Evolutionary conservation across 352 stramenopile genomes (phyloP).

Genomic region (Albugo laibachii): DNA sequence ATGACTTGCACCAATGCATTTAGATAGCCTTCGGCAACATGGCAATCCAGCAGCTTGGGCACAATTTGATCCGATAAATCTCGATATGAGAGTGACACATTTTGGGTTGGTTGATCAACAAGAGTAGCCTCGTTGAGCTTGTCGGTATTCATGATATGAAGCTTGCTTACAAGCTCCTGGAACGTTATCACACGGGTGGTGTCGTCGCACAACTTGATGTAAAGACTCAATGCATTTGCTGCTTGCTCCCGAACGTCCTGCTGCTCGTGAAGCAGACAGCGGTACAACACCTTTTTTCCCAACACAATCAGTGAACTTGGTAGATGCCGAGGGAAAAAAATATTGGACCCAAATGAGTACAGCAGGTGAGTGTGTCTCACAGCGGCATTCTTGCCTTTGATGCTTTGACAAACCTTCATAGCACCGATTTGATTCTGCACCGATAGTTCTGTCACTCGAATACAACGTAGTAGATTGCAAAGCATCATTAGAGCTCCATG

Average conservation of each 20-base stretch:
- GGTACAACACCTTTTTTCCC: conserved; percentile 20
- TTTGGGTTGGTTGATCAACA: neutral
- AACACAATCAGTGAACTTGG: conserved; percentile 11
- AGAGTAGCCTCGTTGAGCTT: neutral
- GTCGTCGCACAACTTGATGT: conserved; percentile 26
- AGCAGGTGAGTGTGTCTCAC: neutral
- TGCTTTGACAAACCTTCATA: conserved; percentile 11
- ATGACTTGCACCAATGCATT: conserved; percentile 30
- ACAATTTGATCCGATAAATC: conserved; percentile 1
- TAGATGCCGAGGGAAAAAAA: conserved; percentile 7
- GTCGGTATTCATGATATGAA: conserved; percentile 30
- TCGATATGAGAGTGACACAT: too few relatives aligned
- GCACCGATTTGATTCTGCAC: neutral
- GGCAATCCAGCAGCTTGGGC: conserved; percentile 19
- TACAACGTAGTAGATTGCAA: conserved; percentile 12
- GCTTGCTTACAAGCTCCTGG: conserved; percentile 55
- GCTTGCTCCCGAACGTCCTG: conserved; percentile 29
- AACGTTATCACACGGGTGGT: conserved; percentile 29
- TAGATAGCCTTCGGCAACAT: conserved; percentile 38
- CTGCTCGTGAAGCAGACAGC: conserved; percentile 30
- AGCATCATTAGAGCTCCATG: conserved; percentile 28
- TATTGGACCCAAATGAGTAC: conserved; percentile 16
- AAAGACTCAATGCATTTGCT: conserved; percentile 22
- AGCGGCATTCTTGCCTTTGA: conserved; percentile 9
- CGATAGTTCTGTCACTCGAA: conserved; percentile 8